These are phyloP conservation scores for Aphanocladium album DNA, from an alignment of 2,329 filamentous ascomycete genomes.

Conservation along the genomic window DNA sequence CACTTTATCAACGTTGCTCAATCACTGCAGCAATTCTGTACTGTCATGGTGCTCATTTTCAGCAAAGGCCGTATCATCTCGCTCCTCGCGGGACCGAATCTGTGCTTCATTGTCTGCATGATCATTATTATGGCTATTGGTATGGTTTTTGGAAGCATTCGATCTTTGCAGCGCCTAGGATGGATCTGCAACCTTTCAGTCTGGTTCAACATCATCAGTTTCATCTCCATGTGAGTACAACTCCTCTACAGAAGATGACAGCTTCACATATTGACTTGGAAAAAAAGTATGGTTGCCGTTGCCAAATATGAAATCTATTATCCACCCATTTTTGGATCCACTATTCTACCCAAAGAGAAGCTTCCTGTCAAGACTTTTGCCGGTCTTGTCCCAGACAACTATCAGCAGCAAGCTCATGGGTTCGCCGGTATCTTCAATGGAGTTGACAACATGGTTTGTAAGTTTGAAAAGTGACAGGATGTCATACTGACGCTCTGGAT, in stretches of 20 bases:
- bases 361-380: constrained; percentile 6
- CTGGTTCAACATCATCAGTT: constrained; percentile 47
- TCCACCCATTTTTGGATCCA: constrained; percentile 4
- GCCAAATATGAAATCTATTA: constrained; percentile 7
- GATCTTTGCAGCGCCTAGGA: constrained; percentile 47
- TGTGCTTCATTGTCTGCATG: constrained; percentile 50
- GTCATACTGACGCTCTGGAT: constrained; percentile 4
- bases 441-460: constrained; percentile 14
- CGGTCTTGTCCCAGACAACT: constrained; percentile 11
- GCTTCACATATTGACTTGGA: neutral
- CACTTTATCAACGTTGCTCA: constrained; percentile 44
- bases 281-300: constrained; percentile 10
- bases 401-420: constrained; percentile 11
- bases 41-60: constrained; percentile 47
- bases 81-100: constrained; percentile 35
- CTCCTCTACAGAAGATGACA: too few relatives aligned
- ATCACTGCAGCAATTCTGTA: constrained; percentile 42
- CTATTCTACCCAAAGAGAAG: constrained; percentile 8
- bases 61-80: constrained; percentile 50
- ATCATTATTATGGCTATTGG: constrained; percentile 45
- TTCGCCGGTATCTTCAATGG: constrained; percentile 15
- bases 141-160: constrained; percentile 49
- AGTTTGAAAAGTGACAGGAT: constrained; percentile 23
- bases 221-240: constrained; percentile 34
- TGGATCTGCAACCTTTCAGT: constrained; percentile 53